phyloP scores from a whole-genome alignment of 2,329 filamentous ascomycete genomes.

The Emmonsia crescens region DNA sequence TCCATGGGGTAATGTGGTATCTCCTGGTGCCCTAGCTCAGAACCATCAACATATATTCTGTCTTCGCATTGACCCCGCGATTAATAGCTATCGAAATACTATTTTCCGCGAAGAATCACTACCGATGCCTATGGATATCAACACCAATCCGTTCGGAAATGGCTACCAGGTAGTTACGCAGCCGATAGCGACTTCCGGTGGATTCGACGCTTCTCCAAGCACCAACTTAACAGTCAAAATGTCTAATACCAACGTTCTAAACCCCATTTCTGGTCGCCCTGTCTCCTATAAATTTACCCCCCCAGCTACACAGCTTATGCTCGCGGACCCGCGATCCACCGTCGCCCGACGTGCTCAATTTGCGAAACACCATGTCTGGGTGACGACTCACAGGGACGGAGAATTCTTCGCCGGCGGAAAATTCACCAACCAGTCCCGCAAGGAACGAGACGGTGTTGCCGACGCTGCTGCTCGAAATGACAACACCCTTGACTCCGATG shows the following conservation, averaged over 20 bases:
- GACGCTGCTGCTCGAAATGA: slow-evolving; percentile 36
- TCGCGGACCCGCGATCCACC: slow-evolving; percentile 35
- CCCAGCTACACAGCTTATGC: slow-evolving; percentile 37
- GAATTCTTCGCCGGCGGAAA: slow-evolving; percentile 41
- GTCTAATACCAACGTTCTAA: slow-evolving; percentile 35
- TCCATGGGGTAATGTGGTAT: slow-evolving; percentile 52
- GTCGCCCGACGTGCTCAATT: slow-evolving; percentile 39
- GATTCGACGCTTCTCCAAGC: slow-evolving; percentile 44
- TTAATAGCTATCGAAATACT: slow-evolving; percentile 47
- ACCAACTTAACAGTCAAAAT: slow-evolving; percentile 39
- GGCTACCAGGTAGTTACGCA: slow-evolving; percentile 46
- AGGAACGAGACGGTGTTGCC: slow-evolving; percentile 35
- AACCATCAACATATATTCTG: slow-evolving; percentile 63
- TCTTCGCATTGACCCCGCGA: slow-evolving; percentile 53
- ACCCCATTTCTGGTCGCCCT: slow-evolving; percentile 33
- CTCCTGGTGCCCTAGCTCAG: slow-evolving; percentile 53
- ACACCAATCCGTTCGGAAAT: slow-evolving; percentile 52
- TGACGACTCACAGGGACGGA: slow-evolving; percentile 40
- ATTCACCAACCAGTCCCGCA: slow-evolving; percentile 37
- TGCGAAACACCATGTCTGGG: slow-evolving; percentile 42
- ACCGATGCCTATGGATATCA: slow-evolving; percentile 38
- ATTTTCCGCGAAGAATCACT: slow-evolving; percentile 46
- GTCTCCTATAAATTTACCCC: slow-evolving; percentile 41
- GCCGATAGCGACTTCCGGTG: slow-evolving; percentile 36
- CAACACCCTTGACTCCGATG: slow-evolving; percentile 33